Base-by-base conservation (phyloP, 2,329 filamentous ascomycete genomes). In the Thielaviopsis punctulata region DNA sequence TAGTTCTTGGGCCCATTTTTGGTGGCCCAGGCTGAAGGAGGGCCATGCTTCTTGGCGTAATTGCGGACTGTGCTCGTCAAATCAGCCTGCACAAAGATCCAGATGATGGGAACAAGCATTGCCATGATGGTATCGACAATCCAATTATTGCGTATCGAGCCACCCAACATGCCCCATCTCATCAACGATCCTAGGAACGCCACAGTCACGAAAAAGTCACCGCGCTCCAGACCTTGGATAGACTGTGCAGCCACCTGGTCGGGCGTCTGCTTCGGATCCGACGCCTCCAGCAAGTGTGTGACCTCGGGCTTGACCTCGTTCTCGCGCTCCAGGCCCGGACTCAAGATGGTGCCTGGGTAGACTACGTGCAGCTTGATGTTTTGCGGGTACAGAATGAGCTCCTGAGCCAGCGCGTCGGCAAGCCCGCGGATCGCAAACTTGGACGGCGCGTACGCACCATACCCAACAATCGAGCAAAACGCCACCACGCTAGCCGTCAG, bases 361-460 rank as follows among this genome's bases (percentile, higher is more conserved):
- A 96, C 78, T 43, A 86, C 76, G 61, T 94, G 86, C 19, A 95
- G 73, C 59, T 84, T 79, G 51, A 96, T 81, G 44, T 82, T 77
- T 51, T 82, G 82, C 45, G 89, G 88, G 70, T 96, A 98, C 49
- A 95, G 70, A 60, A 87, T 72, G 44, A 93, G 70, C 67, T 98
- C 92, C 62, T 90, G 86, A 21, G 79, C 79, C 48, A 98, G 71
- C 0, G 81, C 82, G 63, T 98, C 92, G 51, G 84, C 84, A 13
- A 98, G 73, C 15, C 80, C 82, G 54, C 87, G 80, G 58, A 98
- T 72, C 1, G 92, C 92, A 51, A 82, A 81, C 68, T 98, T 98
- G 52, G 83, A 74, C 2, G 90, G 86, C 0, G 80, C 76, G 66
- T 98, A 98, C 0, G 86, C 76, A 0, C 73, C 75, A 66, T 98